These are phyloP conservation scores for Lophium mytilinum DNA, from an alignment of 495 filamentous ascomycete genomes.

Conservation along the genomic window DNA sequence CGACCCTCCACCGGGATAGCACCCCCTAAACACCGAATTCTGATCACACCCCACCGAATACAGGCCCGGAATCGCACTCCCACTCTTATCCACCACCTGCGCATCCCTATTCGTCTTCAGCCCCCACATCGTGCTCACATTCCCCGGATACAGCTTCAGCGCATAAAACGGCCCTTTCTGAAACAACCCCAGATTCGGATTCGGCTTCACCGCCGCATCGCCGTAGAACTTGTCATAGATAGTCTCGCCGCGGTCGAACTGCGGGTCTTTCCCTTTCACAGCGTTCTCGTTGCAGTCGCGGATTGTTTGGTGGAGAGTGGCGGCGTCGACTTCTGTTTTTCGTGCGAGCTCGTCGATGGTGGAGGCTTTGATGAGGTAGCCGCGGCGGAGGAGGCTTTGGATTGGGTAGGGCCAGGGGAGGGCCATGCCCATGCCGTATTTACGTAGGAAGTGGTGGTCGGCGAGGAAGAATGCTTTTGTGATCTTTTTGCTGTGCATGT, in stretches of 20 bases:
- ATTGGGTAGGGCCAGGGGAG: neutral
- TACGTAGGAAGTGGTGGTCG: neutral
- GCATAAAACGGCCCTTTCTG: constrained; percentile 23
- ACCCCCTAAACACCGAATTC: neutral
- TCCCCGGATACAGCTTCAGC: constrained; percentile 20
- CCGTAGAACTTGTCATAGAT: constrained; percentile 23
- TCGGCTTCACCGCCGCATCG: constrained; percentile 20
- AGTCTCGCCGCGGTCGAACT: constrained; percentile 23
- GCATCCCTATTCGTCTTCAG: constrained; percentile 23
- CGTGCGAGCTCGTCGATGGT: constrained; percentile 37
- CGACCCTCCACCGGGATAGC: neutral
- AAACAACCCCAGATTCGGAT: constrained; percentile 21
- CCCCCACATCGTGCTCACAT: constrained; percentile 26
- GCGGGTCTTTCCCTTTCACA: constrained; percentile 16
- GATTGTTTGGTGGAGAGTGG: constrained; percentile 13
- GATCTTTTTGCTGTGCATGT: constrained; percentile 3
- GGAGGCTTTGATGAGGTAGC: constrained; percentile 31
- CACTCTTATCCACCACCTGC: constrained; percentile 12
- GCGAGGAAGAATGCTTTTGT: neutral
- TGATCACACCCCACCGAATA: constrained; percentile 22
- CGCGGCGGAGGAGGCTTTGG: neutral
- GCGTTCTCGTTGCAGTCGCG: constrained; percentile 25
- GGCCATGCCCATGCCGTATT: constrained; percentile 1
- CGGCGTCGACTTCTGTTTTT: constrained; percentile 23
- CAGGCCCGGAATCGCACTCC: constrained; percentile 16